These are phyloP conservation scores for Lycium barbarum DNA, from an alignment of 257 asterid genomes.

Conservation along the genomic window DNA sequence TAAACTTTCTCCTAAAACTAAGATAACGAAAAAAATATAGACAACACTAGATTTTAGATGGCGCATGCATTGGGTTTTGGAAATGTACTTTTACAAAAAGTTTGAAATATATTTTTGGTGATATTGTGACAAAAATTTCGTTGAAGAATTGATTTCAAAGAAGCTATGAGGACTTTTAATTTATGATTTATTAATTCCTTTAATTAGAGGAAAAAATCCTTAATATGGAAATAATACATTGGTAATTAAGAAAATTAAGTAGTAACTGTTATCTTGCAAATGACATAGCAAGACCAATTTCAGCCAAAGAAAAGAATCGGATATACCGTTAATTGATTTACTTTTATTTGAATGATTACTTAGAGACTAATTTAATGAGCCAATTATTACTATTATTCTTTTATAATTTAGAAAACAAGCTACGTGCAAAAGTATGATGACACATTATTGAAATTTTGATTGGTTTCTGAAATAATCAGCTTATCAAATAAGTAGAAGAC, in stretches of 20 bases:
- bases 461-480: neutral
- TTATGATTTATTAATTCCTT: neutral
- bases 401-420: neutral
- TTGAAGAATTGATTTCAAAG: neutral
- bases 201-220: neutral
- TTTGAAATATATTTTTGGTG: too few species aligned
- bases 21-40: too few species aligned
- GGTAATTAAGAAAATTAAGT: neutral
- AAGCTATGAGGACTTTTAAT: neutral
- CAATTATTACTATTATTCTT: neutral
- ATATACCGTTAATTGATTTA: neutral
- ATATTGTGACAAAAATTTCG: neutral
- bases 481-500: slow-evolving; percentile 19
- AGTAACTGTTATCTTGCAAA: neutral
- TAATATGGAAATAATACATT: neutral
- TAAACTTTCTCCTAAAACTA: neutral
- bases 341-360: neutral
- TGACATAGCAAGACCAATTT: neutral
- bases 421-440: slow-evolving; percentile 22
- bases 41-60: neutral
- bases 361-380: neutral
- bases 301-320: neutral
- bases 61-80: neutral
- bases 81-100: too few species aligned
- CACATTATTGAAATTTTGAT: slow-evolving; percentile 1